These are phyloP conservation scores for Tephrocybe sp. DNA, from an alignment of 768 basidiomycete genomes.

Conservation along the genomic window DNA sequence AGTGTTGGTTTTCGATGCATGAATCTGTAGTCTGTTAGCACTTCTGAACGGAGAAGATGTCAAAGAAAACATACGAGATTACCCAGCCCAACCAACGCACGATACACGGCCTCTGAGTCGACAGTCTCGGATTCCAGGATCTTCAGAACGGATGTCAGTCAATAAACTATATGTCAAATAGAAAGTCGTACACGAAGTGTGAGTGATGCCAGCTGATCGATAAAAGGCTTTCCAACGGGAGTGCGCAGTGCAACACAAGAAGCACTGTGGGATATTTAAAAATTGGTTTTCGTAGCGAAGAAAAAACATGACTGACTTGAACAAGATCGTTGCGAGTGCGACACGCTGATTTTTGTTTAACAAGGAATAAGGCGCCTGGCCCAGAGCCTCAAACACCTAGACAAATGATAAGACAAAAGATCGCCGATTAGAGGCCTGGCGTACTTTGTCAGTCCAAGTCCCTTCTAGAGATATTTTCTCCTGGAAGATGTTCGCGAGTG, in stretches of 20 bases:
- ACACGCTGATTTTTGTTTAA: slow-evolving; percentile 73
- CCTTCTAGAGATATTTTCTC: slow-evolving; percentile 47
- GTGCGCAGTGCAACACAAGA: slow-evolving; percentile 58
- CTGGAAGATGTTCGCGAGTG: slow-evolving; percentile 77
- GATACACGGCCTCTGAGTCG: slow-evolving; percentile 73
- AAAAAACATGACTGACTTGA: slow-evolving; percentile 68
- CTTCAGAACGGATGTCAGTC: slow-evolving; percentile 30
- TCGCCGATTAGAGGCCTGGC: slow-evolving; percentile 13
- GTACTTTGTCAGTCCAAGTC: slow-evolving; percentile 54
- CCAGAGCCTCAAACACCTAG: slow-evolving; percentile 59
- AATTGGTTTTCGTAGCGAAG: neutral
- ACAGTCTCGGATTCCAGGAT: slow-evolving; percentile 47
- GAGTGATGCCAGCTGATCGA: slow-evolving; percentile 43
- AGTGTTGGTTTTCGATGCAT: slow-evolving; percentile 41
- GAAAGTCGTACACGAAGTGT: slow-evolving; percentile 43
- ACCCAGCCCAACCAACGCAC: slow-evolving; percentile 70
- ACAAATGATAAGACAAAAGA: neutral
- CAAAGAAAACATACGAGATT: slow-evolving; percentile 54
- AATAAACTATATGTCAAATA: neutral
- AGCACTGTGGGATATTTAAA: slow-evolving; percentile 41
- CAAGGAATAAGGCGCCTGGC: slow-evolving; percentile 47
- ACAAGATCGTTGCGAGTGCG: slow-evolving; percentile 76
- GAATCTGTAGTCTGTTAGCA: slow-evolving; percentile 39
- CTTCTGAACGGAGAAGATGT: neutral
- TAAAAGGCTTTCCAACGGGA: slow-evolving; percentile 37